Evolutionary conservation across 2,329 filamentous ascomycete species (phyloP).

Genomic region (Lasiodiplodia theobromae): DNA sequence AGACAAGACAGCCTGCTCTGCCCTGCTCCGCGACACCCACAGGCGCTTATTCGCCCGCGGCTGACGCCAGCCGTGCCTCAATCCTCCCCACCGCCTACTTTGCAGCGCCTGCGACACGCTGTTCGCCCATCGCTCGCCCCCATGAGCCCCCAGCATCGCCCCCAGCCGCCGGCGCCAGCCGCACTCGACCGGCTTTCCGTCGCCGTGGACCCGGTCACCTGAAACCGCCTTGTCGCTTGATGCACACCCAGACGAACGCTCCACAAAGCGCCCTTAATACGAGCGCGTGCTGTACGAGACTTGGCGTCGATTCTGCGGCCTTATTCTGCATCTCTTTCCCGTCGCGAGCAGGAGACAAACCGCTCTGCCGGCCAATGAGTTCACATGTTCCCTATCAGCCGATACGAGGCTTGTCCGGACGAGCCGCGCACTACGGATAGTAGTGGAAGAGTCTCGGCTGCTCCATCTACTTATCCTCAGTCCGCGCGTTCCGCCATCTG

Average conservation of each 20-base stretch:
- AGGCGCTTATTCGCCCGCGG: conserved; percentile 12
- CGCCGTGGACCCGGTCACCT: conserved; percentile 17
- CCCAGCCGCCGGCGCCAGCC: background rate
- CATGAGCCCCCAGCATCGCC: background rate
- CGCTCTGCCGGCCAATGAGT: conserved; percentile 4
- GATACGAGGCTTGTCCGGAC: conserved; percentile 24
- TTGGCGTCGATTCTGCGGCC: conserved; percentile 19
- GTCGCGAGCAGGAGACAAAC: conserved; percentile 7
- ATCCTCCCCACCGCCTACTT: background rate
- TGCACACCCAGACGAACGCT: conserved; percentile 8
- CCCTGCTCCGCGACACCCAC: background rate
- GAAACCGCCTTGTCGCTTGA: conserved; percentile 20
- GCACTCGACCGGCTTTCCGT: conserved; percentile 7
- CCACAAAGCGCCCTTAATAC: conserved; percentile 20
- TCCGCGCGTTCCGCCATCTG: background rate
- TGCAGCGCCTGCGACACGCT: background rate
- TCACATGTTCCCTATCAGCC: conserved; percentile 10
- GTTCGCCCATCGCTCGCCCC: background rate
- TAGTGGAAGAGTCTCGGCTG: conserved; percentile 8
- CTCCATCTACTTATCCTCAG: background rate
- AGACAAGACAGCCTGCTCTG: conserved; percentile 14
- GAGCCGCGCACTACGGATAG: conserved; percentile 16
- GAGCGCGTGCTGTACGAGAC: conserved; percentile 12
- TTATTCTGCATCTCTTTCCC: background rate
- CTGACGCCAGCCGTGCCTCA: background rate